Conservation (phyloP, 1,284 basidiomycete genomes). For the Pholiota adiposa region DNA sequence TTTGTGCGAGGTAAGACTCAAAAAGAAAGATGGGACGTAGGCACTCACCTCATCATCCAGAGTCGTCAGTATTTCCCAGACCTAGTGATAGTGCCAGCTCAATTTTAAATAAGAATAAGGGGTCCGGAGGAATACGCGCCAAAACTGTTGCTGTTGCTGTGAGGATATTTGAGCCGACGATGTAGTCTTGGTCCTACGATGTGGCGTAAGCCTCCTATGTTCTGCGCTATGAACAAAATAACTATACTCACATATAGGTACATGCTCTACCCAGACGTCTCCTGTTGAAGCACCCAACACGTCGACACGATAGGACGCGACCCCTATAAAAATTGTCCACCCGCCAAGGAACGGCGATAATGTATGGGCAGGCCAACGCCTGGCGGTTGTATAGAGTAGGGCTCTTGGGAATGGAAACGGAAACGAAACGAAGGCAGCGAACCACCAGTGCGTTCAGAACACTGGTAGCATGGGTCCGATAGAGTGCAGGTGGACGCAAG, state of each 20-base stretch:
- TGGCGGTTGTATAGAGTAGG: background rate
- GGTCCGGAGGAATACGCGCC: background rate
- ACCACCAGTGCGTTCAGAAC: background rate
- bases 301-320: background rate
- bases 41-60: background rate
- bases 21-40: background rate
- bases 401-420: background rate
- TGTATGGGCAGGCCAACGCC: background rate
- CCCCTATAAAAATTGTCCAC: background rate
- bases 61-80: background rate
- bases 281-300: background rate
- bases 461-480: background rate
- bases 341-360: background rate
- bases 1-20: background rate
- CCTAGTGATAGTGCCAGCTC: background rate
- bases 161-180: background rate
- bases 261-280: background rate
- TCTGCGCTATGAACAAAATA: background rate
- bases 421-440: background rate
- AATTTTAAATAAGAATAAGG: background rate
- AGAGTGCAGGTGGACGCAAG: background rate
- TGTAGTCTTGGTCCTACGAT: background rate
- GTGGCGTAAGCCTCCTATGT: background rate
- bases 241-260: background rate
- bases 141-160: background rate